Base-by-base conservation (phyloP, 345 rosid genomes). In the Brassica carinata region DNA sequence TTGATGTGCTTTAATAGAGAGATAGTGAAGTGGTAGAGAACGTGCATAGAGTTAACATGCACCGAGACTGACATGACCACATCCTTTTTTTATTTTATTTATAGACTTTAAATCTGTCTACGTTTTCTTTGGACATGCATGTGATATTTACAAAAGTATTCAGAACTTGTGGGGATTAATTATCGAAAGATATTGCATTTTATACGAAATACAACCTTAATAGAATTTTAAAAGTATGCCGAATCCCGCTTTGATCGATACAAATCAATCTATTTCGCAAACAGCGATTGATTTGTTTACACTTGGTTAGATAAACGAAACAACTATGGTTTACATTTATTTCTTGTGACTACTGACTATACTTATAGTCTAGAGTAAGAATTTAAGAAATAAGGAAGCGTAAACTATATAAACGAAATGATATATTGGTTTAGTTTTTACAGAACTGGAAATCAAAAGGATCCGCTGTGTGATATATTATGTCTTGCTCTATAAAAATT, bases 11-110 rank as follows among this genome's bases (percentile, higher is more conserved):
- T 80, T 64, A 75, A 64, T 59, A 77, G 71, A 72, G 65, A 18
- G 13, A 3, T 14, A 19, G 79, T 48, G 62, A 51, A 40, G 79
- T 68, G 70, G 69, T 58, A 40, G 82, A 75, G 76, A 79, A 79
- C 83, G 75, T 79, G 83, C 45, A 79, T 68, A 0, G 83, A 79
- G 79, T 74, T 79, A 79, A 0, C 5, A 30, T 80, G 79, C 83
- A 75, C 79, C 83, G 76, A 58, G 79, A 18, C 76, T 80, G 79
- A 75, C 83, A 72, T 70, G 66, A 74, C 36, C 61, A n/a, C 3
- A 11, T n/a, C 14, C 75, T 29, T 15, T 63, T 23, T 57, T 58
- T 1, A 8, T 19, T 59, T 59, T 58, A 2, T 59, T 67, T 67
- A 5, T 78, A n/a, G 10, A 69, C 68, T 67, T 76, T 61, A 2